phyloP scores from a whole-genome alignment of 768 basidiomycete genomes.

The Podaxis mareebaensis region DNA sequence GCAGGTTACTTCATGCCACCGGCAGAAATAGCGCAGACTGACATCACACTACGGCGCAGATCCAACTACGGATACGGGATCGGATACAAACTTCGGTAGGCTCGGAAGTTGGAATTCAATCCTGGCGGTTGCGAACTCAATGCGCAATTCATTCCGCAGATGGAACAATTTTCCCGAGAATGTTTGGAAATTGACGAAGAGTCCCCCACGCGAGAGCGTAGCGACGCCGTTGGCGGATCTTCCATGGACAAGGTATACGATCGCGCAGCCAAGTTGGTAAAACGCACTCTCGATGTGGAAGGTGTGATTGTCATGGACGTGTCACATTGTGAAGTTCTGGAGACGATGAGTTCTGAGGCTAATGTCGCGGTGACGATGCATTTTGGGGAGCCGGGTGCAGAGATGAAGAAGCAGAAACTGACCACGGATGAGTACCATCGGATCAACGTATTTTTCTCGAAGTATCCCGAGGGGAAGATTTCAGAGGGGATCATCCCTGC shows the following conservation, averaged over 20 bases:
- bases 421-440: constrained; percentile 71
- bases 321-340: constrained; percentile 84
- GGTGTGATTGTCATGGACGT: constrained; percentile 93
- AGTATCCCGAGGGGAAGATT: constrained; percentile 83
- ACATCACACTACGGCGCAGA: constrained; percentile 40
- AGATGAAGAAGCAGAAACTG: constrained; percentile 55
- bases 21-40: background rate
- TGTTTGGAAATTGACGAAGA: constrained; percentile 87
- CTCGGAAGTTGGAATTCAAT: constrained; percentile 2
- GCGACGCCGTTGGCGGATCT: constrained; percentile 36
- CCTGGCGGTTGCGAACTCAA: background rate
- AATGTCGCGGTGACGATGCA: constrained; percentile 71
- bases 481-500: constrained; percentile 84
- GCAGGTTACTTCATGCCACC: constrained; percentile 6
- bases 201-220: constrained; percentile 32
- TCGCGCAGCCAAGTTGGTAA: constrained; percentile 86
- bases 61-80: constrained; percentile 87
- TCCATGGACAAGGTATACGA: constrained; percentile 90
- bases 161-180: constrained; percentile 95
- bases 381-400: constrained; percentile 58
- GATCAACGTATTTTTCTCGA: constrained; percentile 75
- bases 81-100: constrained; percentile 87
- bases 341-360: constrained; percentile 63
- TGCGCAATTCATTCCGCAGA: constrained; percentile 41
- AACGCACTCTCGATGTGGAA: constrained; percentile 88